Base-by-base conservation (phyloP, 2,329 filamentous ascomycete genomes). In the Sporothrix brunneoviolacea region DNA sequence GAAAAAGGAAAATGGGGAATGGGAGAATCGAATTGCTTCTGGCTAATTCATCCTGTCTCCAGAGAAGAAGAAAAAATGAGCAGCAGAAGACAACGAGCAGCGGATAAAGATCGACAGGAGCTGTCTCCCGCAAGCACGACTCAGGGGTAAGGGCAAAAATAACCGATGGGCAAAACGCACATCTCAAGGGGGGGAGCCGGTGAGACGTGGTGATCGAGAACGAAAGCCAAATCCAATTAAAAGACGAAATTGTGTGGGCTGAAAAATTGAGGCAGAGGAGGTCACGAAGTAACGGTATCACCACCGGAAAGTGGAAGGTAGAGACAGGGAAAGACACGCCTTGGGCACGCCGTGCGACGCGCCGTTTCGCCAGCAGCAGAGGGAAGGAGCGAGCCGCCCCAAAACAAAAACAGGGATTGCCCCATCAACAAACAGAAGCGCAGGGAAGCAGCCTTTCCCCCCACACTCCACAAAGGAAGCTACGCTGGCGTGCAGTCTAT, bases 101-200 rank as follows among this genome's bases (percentile, higher is more conserved):
- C 40, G 40, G 48, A 40, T 41, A 40, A 35, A 46, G 49, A 51
- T 42, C 37, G 49, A 42, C 43, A 47, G 49, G 41, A 51, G 42
- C 39, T n/a, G 33, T 37, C 43, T 10, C 10, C 15, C 32, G 27
- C 22, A 19, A 22, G 24, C 43, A 15, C 27, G 33, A 13, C 24
- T 41, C 49, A 51, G 49, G 49, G 49, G 42, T 24, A 21, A 22
- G 19, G 27, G 27, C 33, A 43, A 22, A 38, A 38, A 33, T 37
- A 32, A 19, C 35, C 35, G 44, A 15, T 39, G 35, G 35, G 32
- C 27, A 48, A 24, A 22, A 27, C 45, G 36, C 27, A 35, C 27
- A 48, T 15, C 22, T 22, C 44, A 38, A 21, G 43, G 43, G 33
- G 28, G 28, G 12, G 7, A 21, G 12, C 8, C 30, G 22, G 28